Evolutionary conservation across 73 alveolate species (phyloP).

Genomic region (Paramecium octaurelia): DNA sequence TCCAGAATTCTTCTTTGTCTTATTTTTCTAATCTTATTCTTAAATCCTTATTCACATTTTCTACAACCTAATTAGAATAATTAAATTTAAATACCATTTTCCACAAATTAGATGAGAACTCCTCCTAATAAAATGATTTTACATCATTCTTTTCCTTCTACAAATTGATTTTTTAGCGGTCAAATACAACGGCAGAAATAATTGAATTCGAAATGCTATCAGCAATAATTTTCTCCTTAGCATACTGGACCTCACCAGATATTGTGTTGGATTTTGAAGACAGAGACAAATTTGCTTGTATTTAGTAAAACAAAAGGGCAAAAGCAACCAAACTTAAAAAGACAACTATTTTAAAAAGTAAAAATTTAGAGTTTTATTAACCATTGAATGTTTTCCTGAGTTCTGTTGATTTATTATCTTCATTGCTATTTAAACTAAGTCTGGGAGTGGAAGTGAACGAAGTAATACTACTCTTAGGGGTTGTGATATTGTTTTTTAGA

Average conservation of each 20-base stretch:
- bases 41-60: background rate
- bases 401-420: background rate
- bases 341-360: background rate
- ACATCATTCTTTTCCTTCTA: background rate
- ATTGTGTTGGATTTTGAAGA: background rate
- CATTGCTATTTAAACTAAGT: background rate
- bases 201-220: background rate
- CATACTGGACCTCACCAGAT: background rate
- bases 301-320: background rate
- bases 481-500: background rate
- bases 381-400: background rate
- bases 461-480: background rate
- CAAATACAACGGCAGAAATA: background rate
- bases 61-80: background rate
- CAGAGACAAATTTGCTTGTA: background rate
- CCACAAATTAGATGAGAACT: background rate
- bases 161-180: background rate
- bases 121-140: background rate
- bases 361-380: background rate
- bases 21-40: background rate
- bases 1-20: background rate
- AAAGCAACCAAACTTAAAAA: background rate
- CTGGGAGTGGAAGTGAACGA: background rate
- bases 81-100: background rate
- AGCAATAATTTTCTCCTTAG: background rate